These are phyloP conservation scores for Millerozyma acaciae DNA, from an alignment of 805 yeast species.

Conservation along the genomic window DNA sequence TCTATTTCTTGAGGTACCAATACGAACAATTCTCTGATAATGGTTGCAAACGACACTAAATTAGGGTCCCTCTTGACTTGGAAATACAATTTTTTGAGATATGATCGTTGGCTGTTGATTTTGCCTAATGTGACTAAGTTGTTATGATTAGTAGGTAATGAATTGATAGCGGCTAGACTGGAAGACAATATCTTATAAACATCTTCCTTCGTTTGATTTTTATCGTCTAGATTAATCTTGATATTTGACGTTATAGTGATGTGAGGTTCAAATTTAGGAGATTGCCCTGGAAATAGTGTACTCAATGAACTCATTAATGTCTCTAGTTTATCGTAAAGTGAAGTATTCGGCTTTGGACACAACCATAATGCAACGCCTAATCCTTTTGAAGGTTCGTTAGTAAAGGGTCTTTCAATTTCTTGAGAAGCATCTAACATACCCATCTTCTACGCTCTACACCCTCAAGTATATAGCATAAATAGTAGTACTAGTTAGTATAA, in stretches of 20 bases:
- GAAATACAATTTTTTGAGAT: constrained; percentile 52
- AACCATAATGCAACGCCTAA: constrained; percentile 68
- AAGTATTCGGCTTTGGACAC: constrained; percentile 56
- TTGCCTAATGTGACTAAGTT: constrained; percentile 38
- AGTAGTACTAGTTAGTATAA: neutral
- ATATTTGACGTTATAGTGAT: constrained; percentile 69
- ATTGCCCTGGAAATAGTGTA: constrained; percentile 65
- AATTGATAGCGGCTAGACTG: constrained; percentile 51
- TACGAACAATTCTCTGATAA: constrained; percentile 56
- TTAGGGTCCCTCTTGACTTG: constrained; percentile 43
- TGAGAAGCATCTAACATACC: constrained; percentile 5
- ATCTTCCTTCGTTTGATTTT: constrained; percentile 45
- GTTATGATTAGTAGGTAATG: constrained; percentile 38
- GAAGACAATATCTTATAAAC: constrained; percentile 56
- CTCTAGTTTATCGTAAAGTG: constrained; percentile 51
- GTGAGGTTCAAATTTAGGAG: constrained; percentile 71
- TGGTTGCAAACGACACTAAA: constrained; percentile 48
- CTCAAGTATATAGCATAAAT: too few relatives aligned
- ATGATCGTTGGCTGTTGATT: constrained; percentile 46
- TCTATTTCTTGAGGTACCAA: constrained; percentile 40
- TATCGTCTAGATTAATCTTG: constrained; percentile 34
- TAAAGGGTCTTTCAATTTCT: neutral
- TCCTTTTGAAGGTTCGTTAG: constrained; percentile 7
- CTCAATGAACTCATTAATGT: constrained; percentile 62
- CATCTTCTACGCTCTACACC: too few relatives aligned